These are phyloP conservation scores for Kodamaea sp. DNA, from an alignment of 1,139 yeast genomes.

Conservation along the genomic window DNA sequence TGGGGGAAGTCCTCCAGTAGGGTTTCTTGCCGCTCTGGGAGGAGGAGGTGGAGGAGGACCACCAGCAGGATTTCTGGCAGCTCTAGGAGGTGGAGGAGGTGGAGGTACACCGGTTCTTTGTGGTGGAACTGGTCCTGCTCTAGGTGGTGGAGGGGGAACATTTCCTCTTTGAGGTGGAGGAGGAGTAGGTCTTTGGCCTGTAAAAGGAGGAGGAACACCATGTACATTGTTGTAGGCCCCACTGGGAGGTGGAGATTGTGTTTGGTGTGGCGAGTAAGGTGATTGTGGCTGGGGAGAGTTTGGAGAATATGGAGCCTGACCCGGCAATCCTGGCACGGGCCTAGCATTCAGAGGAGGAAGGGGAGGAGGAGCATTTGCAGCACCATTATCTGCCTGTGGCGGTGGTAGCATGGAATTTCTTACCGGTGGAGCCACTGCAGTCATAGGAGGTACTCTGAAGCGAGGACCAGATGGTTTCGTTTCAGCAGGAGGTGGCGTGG, in stretches of 20 bases:
- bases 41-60: conserved; percentile 26
- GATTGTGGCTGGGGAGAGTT: conserved; percentile 17
- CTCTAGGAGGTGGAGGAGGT: conserved; percentile 19
- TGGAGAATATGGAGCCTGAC: conserved; percentile 13
- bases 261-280: conserved; percentile 19
- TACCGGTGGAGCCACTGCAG: conserved; percentile 24
- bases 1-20: conserved; percentile 14
- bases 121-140: conserved; percentile 30
- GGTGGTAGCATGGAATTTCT: conserved; percentile 13
- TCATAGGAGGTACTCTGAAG: conserved; percentile 33
- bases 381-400: conserved; percentile 9
- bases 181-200: conserved; percentile 12
- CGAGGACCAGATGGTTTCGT: conserved; percentile 15
- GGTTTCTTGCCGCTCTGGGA: conserved; percentile 19
- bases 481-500: conserved; percentile 16
- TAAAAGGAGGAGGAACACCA: conserved; percentile 29
- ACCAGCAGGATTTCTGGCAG: conserved; percentile 19
- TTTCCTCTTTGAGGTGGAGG: conserved; percentile 13
- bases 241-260: conserved; percentile 19
- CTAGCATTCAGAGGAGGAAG: conserved; percentile 7
- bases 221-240: conserved; percentile 10
- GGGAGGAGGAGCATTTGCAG: conserved; percentile 6
- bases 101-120: conserved; percentile 23
- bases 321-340: conserved; percentile 18
- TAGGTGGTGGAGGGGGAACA: conserved; percentile 18